phyloP scores from a whole-genome alignment of 257 asterid genomes.

The Forsythia viridissima region DNA sequence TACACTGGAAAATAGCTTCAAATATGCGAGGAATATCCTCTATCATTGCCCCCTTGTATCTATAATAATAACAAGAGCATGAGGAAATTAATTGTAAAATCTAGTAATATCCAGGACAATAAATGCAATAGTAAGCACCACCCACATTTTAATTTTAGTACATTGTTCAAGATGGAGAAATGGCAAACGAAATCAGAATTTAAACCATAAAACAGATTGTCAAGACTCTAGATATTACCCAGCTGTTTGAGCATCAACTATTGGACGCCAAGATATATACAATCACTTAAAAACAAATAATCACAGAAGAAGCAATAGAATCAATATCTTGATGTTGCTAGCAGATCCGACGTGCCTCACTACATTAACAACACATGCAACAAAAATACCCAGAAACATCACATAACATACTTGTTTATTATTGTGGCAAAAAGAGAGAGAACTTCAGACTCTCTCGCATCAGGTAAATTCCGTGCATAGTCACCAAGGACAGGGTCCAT shows the following conservation, averaged over 20 bases:
- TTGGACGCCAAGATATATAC: too few species aligned
- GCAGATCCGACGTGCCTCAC: too few species aligned
- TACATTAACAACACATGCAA: background rate
- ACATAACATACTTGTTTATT: constrained; percentile 77
- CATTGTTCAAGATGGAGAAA: background rate
- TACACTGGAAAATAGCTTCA: background rate
- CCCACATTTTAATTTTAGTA: background rate
- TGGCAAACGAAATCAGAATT: too few species aligned
- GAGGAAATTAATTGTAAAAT: background rate
- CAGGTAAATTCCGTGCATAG: constrained; percentile 93
- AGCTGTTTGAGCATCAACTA: too few species aligned
- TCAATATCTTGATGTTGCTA: too few species aligned
- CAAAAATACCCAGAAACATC: background rate
- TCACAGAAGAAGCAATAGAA: too few species aligned
- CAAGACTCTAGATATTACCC: too few species aligned
- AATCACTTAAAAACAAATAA: too few species aligned
- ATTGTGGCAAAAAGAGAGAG: constrained; percentile 98
- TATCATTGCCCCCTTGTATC: background rate
- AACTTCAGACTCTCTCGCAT: constrained; percentile 99
- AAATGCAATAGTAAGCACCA: background rate
- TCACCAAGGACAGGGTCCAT: constrained; percentile 98
- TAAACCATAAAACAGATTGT: too few species aligned
- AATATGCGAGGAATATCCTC: background rate
- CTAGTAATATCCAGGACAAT: background rate
- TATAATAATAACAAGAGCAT: background rate